Evolutionary conservation across 2,329 filamentous ascomycete genomes (phyloP).

Genomic region (Verticillium albo-atrum): DNA sequence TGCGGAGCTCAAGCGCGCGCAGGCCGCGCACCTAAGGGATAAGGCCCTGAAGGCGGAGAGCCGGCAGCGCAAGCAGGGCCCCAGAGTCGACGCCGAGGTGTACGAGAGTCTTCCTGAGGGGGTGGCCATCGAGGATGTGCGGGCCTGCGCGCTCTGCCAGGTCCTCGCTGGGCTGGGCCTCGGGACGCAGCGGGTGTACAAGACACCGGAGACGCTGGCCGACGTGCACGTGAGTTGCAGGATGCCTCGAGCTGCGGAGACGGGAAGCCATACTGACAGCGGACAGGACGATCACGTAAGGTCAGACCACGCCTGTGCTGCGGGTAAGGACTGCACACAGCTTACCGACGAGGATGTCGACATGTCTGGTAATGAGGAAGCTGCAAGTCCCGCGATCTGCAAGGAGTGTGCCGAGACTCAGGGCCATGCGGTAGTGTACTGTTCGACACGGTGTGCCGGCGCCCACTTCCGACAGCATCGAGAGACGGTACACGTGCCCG

Average conservation of each 20-base stretch:
- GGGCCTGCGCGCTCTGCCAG: slow-evolving; percentile 42
- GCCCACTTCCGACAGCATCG: slow-evolving; percentile 36
- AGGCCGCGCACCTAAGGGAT: slow-evolving; percentile 39
- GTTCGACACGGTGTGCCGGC: slow-evolving; percentile 36
- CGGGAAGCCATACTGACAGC: neutral
- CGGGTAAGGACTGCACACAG: slow-evolving; percentile 34
- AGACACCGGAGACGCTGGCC: slow-evolving; percentile 34
- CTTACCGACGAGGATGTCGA: slow-evolving; percentile 32
- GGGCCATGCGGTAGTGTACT: slow-evolving; percentile 33
- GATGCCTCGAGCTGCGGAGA: neutral
- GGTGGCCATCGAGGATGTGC: slow-evolving; percentile 28
- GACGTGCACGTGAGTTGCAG: slow-evolving; percentile 17
- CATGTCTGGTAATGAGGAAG: slow-evolving; percentile 25
- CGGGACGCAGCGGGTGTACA: slow-evolving; percentile 35
- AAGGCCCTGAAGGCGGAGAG: slow-evolving; percentile 32
- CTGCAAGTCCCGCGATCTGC: slow-evolving; percentile 30
- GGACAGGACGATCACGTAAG: slow-evolving; percentile 32
- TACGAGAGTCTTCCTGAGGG: slow-evolving; percentile 27
- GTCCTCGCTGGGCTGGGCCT: slow-evolving; percentile 33
- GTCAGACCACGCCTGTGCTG: slow-evolving; percentile 34
- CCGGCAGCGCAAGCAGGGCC: slow-evolving; percentile 21
- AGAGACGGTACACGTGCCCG: slow-evolving; percentile 25
- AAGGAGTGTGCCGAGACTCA: slow-evolving; percentile 33
- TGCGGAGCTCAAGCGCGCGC: slow-evolving; percentile 43
- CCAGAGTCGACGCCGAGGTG: slow-evolving; percentile 23